A percentile compares a stretch with the other conserved stretches of the same genome.
phyloP scores from a whole-genome alignment of 2,329 filamentous ascomycete genomes.

The Fusarium staphyleae region DNA sequence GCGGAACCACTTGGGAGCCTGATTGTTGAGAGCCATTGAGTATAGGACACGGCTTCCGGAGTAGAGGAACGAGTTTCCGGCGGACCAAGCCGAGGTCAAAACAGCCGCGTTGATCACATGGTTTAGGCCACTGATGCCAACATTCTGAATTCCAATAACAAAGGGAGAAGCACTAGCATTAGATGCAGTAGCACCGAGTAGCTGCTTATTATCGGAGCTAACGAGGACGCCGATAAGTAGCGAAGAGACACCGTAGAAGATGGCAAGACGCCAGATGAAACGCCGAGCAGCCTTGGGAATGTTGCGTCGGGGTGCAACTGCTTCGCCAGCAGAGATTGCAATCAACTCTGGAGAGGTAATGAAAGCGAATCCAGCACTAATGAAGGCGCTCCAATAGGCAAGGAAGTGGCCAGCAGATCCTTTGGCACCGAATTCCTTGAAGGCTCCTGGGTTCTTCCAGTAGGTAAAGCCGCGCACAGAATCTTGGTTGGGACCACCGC shows the following conservation, averaged over 20 bases:
- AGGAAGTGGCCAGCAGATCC: constrained; percentile 62
- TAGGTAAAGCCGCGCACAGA: constrained; percentile 50
- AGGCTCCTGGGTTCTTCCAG: constrained; percentile 53
- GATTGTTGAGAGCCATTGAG: constrained; percentile 69
- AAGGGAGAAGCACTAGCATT: constrained; percentile 65
- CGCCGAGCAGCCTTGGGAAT: constrained; percentile 43
- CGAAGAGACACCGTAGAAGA: constrained; percentile 39
- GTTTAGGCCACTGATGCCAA: constrained; percentile 68
- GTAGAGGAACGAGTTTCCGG: constrained; percentile 68
- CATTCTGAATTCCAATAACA: constrained; percentile 70
- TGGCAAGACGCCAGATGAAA: constrained; percentile 42
- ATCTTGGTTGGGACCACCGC: constrained; percentile 57
- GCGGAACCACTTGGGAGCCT: constrained; percentile 68
- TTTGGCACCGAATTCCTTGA: constrained; percentile 55
- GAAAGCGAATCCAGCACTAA: constrained; percentile 57
- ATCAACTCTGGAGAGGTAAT: constrained; percentile 41
- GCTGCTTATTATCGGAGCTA: constrained; percentile 54
- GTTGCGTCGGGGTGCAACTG: constrained; percentile 43
- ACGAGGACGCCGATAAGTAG: constrained; percentile 18
- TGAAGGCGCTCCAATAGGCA: constrained; percentile 65
- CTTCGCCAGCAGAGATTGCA: constrained; percentile 44
- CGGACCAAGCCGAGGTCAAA: constrained; percentile 69
- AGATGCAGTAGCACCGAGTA: constrained; percentile 56
- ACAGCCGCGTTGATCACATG: constrained; percentile 73
- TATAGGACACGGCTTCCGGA: constrained; percentile 73